Conservation (phyloP, 2,329 filamentous ascomycete species). For the Daldinia sp. region DNA sequence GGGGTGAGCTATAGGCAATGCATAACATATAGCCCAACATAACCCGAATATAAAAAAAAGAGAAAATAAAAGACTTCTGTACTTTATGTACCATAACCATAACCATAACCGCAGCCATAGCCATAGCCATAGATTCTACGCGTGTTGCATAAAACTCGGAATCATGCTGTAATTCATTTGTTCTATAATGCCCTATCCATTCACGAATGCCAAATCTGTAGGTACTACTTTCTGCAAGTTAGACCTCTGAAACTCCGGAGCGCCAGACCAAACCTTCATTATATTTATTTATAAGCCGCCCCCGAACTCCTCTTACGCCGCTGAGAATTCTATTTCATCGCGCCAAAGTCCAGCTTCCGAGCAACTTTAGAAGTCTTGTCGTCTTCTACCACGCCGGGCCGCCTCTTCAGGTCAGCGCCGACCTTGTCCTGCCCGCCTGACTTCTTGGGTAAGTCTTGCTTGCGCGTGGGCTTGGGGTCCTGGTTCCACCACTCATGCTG, state of each 20-base stretch:
- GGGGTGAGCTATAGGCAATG: constrained; percentile 41
- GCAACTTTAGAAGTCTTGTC: constrained; percentile 80
- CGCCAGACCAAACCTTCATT: constrained; percentile 24
- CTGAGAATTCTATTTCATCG: constrained; percentile 52
- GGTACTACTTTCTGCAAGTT: neutral
- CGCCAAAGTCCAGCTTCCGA: constrained; percentile 82
- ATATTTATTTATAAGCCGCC: constrained; percentile 23
- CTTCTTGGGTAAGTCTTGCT: constrained; percentile 84
- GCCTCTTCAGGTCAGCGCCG: constrained; percentile 83
- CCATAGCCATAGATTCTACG: constrained; percentile 17
- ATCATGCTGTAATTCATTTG: constrained; percentile 14
- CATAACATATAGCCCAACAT: neutral
- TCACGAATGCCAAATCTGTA: constrained; percentile 5
- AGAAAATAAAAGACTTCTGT: constrained; percentile 23
- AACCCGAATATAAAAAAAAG: constrained; percentile 2
- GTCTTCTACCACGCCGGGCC: constrained; percentile 77
- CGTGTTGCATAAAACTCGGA: constrained; percentile 9
- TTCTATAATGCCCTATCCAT: constrained; percentile 1
- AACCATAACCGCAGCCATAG: constrained; percentile 36
- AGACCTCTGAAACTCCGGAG: constrained; percentile 32
- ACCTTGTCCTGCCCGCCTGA: constrained; percentile 78
- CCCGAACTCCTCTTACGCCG: constrained; percentile 8
- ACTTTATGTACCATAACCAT: constrained; percentile 43
- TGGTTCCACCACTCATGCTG: constrained; percentile 87
- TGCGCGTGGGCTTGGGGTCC: constrained; percentile 84